These are phyloP conservation scores for Lactarius trivialis DNA, from an alignment of 768 basidiomycete genomes.

Conservation along the genomic window DNA sequence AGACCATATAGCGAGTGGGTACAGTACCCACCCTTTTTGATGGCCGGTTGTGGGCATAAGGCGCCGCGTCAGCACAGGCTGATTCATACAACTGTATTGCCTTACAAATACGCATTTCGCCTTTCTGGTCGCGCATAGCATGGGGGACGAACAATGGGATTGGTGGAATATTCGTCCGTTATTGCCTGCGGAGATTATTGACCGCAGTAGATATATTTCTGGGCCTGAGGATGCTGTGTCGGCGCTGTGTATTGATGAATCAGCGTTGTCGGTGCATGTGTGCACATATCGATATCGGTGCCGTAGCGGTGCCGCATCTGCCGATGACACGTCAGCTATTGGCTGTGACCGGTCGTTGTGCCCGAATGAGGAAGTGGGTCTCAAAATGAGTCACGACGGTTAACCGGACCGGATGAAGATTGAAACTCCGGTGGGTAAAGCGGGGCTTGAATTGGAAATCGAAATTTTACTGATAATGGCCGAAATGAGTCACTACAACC, in stretches of 20 bases:
- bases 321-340: slow-evolving; percentile 8
- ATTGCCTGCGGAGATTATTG: neutral
- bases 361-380: neutral
- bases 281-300: neutral
- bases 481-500: slow-evolving; percentile 10
- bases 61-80: neutral
- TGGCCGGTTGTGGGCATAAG: neutral
- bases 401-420: neutral
- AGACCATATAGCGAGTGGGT: neutral
- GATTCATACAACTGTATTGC: slow-evolving; percentile 7
- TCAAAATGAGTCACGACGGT: slow-evolving; percentile 1
- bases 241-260: slow-evolving; percentile 10
- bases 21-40: slow-evolving; percentile 5
- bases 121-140: neutral
- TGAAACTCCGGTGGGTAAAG: neutral
- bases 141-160: neutral
- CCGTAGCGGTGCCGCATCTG: neutral
- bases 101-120: neutral
- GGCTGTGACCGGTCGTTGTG: slow-evolving; percentile 7
- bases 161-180: neutral
- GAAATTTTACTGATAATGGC: slow-evolving; percentile 19
- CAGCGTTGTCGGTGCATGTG: slow-evolving; percentile 7
- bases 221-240: slow-evolving; percentile 6
- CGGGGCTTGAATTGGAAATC: slow-evolving; percentile 23
- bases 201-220: neutral